Percentiles rank a stretch among this genome's conserved stretches.
Conservation (phyloP, 2,329 filamentous ascomycete genomes). For the Diplocarpon mali region DNA sequence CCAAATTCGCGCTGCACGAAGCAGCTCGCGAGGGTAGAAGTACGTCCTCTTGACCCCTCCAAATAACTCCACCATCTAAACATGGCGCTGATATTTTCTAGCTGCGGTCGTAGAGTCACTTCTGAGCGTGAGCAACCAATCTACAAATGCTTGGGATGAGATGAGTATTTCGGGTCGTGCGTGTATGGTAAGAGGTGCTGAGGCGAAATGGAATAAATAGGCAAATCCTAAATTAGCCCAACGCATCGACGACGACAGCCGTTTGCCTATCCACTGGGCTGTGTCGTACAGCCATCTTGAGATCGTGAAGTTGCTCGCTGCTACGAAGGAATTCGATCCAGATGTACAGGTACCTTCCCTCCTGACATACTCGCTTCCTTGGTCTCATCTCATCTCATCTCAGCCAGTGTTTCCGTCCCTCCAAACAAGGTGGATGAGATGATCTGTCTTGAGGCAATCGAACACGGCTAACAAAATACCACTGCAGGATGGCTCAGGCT, state of each 20-base stretch:
- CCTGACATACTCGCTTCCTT: neutral
- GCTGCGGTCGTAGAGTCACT: slow-evolving; percentile 64
- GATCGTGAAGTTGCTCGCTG: slow-evolving; percentile 62
- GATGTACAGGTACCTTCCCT: slow-evolving; percentile 55
- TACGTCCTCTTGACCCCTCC: slow-evolving; percentile 32
- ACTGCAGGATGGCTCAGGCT: slow-evolving; percentile 59
- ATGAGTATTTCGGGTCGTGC: neutral
- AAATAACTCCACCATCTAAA: slow-evolving; percentile 7
- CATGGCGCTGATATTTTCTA: slow-evolving; percentile 29
- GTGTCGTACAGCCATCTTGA: slow-evolving; percentile 68
- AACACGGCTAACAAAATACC: slow-evolving; percentile 1
- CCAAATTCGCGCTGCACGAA: slow-evolving; percentile 76
- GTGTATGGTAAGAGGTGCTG: neutral
- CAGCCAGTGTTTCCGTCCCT: no score
- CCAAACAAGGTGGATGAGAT: no score
- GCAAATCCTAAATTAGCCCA: slow-evolving; percentile 68
- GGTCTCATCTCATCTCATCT: neutral
- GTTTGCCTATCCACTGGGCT: slow-evolving; percentile 90
- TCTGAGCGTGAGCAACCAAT: slow-evolving; percentile 42
- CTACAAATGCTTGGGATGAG: no score
- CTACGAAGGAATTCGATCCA: slow-evolving; percentile 65
- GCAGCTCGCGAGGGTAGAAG: slow-evolving; percentile 77
- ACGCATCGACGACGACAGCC: slow-evolving; percentile 71
- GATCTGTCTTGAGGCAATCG: neutral
- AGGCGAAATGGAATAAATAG: slow-evolving; percentile 31